A percentile compares a stretch with the other conserved stretches of the same genome.
phyloP scores from a whole-genome alignment of 768 basidiomycete genomes.

The Pholiota conissans region DNA sequence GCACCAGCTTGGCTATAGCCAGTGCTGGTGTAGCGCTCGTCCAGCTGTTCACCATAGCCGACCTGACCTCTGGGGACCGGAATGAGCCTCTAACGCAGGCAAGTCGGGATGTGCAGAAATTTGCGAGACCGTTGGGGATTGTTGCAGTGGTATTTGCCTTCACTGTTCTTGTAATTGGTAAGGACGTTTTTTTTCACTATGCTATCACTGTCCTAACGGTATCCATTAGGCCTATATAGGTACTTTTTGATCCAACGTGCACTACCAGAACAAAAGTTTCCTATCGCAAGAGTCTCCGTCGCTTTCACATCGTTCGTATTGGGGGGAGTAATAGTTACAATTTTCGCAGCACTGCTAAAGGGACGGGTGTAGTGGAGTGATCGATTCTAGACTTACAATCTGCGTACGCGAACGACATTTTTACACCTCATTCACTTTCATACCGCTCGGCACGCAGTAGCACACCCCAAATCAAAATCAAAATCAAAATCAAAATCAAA shows the following conservation, averaged over 20 bases:
- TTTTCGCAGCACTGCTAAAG: slow-evolving; percentile 20
- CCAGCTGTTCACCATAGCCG: slow-evolving; percentile 25
- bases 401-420: too few relatives aligned
- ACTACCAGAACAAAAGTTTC: slow-evolving; percentile 21
- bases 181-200: neutral
- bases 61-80: slow-evolving; percentile 10
- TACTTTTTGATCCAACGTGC: slow-evolving; percentile 22
- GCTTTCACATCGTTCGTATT: slow-evolving; percentile 19
- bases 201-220: neutral
- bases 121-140: slow-evolving; percentile 21
- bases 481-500: neutral
- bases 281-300: slow-evolving; percentile 21
- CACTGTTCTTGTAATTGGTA: slow-evolving; percentile 19
- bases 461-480: slow-evolving; percentile 18
- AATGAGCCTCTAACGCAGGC: neutral
- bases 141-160: slow-evolving; percentile 16
- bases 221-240: slow-evolving; percentile 16
- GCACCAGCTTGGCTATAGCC: slow-evolving; percentile 52
- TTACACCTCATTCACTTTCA: slow-evolving; percentile 7
- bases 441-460: slow-evolving; percentile 8
- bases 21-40: slow-evolving; percentile 43
- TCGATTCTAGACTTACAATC: too few relatives aligned
- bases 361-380: slow-evolving; percentile 15
- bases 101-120: slow-evolving; percentile 13
- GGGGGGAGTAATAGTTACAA: slow-evolving; percentile 14